phyloP scores from a whole-genome alignment of 2,329 filamentous ascomycete genomes.

The Mollisiaceae sp. region DNA sequence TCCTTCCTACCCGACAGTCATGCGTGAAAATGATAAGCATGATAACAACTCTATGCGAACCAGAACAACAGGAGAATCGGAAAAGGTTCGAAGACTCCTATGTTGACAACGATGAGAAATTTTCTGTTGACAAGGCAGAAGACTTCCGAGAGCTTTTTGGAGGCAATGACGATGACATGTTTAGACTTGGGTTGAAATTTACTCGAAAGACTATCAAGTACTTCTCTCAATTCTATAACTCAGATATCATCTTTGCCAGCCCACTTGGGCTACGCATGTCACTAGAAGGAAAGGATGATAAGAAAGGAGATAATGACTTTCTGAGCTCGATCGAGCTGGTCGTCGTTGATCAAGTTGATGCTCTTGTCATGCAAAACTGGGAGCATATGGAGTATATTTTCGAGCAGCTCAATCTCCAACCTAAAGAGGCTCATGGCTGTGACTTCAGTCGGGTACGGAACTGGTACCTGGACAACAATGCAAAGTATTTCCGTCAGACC shows the following conservation, averaged over 20 bases:
- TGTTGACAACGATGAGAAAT: conserved; percentile 68
- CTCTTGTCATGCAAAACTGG: conserved; percentile 97
- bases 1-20: conserved; percentile 86
- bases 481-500: conserved; percentile 82
- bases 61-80: conserved; percentile 93
- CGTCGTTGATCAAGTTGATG: conserved; percentile 89
- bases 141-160: conserved; percentile 91
- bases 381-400: conserved; percentile 94
- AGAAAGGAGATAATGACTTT: conserved; percentile 83
- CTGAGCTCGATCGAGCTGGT: conserved; percentile 91
- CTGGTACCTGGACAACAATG: conserved; percentile 92
- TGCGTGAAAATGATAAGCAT: conserved; percentile 79
- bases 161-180: conserved; percentile 97
- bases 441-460: conserved; percentile 89
- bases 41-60: conserved; percentile 76
- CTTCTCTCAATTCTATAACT: conserved; percentile 94
- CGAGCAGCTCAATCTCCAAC: conserved; percentile 87
- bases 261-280: conserved; percentile 89
- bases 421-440: conserved; percentile 86
- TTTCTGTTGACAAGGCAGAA: conserved; percentile 75
- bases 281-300: conserved; percentile 74
- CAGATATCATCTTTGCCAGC: conserved; percentile 91
- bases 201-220: conserved; percentile 95
- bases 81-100: conserved; percentile 91
- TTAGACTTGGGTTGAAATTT: conserved; percentile 94